A percentile compares a stretch with the other conserved stretches of the same genome.
These are phyloP conservation scores for Bromus sterilis DNA, from an alignment of 176 grass and related monocot genomes.

Conservation along the genomic window DNA sequence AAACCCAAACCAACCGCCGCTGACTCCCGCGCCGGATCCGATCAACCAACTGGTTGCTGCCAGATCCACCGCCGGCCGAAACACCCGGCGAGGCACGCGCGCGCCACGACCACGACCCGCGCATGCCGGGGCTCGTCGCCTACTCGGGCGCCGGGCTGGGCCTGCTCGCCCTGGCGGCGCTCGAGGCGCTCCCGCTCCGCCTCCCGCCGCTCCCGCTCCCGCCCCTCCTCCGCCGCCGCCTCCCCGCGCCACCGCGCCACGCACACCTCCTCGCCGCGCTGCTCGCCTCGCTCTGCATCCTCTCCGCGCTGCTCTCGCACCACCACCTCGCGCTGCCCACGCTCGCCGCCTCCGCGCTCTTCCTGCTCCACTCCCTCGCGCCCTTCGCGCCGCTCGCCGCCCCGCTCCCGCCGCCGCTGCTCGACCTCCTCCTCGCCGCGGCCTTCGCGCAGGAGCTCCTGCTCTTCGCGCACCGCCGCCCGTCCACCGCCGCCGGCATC, in stretches of 20 bases:
- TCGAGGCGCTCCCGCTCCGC: constrained; percentile 48
- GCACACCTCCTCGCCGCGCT: constrained; percentile 42
- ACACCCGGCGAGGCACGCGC: background rate
- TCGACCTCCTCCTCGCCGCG: constrained; percentile 72
- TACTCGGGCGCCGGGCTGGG: constrained; percentile 69
- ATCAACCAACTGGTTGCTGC: constrained; percentile 6
- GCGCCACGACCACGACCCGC: background rate
- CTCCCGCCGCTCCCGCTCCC: constrained; percentile 1
- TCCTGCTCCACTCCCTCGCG: constrained; percentile 75
- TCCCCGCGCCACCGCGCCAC: constrained; percentile 11
- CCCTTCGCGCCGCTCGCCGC: constrained; percentile 37
- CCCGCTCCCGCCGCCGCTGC: constrained; percentile 45
- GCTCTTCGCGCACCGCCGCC: constrained; percentile 65
- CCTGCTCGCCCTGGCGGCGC: constrained; percentile 46
- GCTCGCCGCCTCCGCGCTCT: constrained; percentile 55
- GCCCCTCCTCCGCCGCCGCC: constrained; percentile 7
- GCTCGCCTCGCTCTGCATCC: constrained; percentile 34
- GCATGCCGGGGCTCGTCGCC: constrained; percentile 68
- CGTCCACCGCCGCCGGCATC: constrained; percentile 57
- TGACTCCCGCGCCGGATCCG: constrained; percentile 2
- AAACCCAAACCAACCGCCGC: background rate
- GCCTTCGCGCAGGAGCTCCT: constrained; percentile 72
- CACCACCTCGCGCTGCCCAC: constrained; percentile 61
- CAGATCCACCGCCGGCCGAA: background rate
- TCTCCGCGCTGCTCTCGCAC: constrained; percentile 39